These are phyloP conservation scores for Furcasterigmium furcatum DNA, from an alignment of 2,329 filamentous ascomycete genomes.

Conservation along the genomic window DNA sequence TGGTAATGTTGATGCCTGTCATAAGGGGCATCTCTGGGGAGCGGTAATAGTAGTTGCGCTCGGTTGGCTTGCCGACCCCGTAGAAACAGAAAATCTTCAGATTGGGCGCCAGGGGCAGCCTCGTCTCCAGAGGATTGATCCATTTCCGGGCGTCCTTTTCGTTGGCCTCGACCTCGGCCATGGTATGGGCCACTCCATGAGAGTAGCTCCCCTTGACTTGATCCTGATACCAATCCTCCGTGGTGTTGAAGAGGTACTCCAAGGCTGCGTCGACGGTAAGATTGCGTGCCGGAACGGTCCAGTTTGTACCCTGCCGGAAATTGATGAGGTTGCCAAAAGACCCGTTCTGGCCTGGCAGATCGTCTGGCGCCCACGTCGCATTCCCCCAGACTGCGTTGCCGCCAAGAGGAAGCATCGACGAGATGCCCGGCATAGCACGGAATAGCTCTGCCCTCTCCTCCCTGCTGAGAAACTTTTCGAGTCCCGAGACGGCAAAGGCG, in stretches of 20 bases:
- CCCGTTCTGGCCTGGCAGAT: slow-evolving; percentile 66
- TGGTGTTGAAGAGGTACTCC: slow-evolving; percentile 71
- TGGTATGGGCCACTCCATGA: slow-evolving; percentile 79
- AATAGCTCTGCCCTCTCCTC: slow-evolving; percentile 92
- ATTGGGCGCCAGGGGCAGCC: slow-evolving; percentile 80
- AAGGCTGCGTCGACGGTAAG: slow-evolving; percentile 78
- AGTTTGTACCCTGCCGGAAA: slow-evolving; percentile 67
- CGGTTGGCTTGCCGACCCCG: slow-evolving; percentile 88
- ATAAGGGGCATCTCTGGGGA: slow-evolving; percentile 58
- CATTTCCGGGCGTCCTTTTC: slow-evolving; percentile 77
- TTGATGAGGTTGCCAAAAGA: slow-evolving; percentile 82
- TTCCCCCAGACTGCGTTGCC: slow-evolving; percentile 96
- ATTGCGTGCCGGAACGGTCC: slow-evolving; percentile 65
- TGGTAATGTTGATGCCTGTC: slow-evolving; percentile 71
- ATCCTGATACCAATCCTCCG: slow-evolving; percentile 81
- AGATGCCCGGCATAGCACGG: slow-evolving; percentile 93
- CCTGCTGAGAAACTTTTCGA: slow-evolving; percentile 91
- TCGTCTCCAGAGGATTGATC: slow-evolving; percentile 90
- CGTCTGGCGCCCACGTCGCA: slow-evolving; percentile 81
- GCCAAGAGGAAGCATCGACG: slow-evolving; percentile 93
- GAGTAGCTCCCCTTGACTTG: slow-evolving; percentile 77
- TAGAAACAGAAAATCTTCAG: slow-evolving; percentile 98
- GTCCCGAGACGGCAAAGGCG: slow-evolving; percentile 90
- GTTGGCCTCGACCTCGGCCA: slow-evolving; percentile 76
- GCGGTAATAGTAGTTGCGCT: slow-evolving; percentile 89